These are phyloP conservation scores for Starmerella asiatica DNA, from an alignment of 805 yeast genomes.

Conservation along the genomic window DNA sequence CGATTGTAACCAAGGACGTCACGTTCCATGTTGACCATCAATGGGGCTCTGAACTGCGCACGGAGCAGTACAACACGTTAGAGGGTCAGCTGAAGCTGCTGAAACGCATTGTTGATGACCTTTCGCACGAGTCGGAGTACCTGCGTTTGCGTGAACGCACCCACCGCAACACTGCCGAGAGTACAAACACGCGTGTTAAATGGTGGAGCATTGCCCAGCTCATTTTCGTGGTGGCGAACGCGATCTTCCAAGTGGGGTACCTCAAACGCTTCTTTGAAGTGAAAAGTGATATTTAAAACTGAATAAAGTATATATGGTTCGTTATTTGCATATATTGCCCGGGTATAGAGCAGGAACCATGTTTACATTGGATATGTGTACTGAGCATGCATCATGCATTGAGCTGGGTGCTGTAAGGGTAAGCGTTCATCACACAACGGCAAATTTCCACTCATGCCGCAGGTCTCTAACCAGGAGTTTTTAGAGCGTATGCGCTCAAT, in stretches of 20 bases:
- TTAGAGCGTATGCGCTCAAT: constrained; percentile 21
- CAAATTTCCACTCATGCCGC: too few relatives aligned
- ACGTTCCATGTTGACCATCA: constrained; percentile 92
- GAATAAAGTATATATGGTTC: too few relatives aligned
- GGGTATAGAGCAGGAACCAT: too few relatives aligned
- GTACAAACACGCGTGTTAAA: constrained; percentile 90
- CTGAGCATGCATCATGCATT: neutral
- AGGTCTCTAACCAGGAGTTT: constrained; percentile 23
- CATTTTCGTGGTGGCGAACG: constrained; percentile 69
- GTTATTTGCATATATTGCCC: too few relatives aligned
- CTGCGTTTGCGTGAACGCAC: constrained; percentile 92
- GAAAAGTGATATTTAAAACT: constrained; percentile 64
- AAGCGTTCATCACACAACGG: too few relatives aligned
- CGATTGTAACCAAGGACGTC: constrained; percentile 69
- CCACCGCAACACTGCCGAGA: constrained; percentile 96
- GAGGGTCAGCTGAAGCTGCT: constrained; percentile 73
- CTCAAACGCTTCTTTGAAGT: constrained; percentile 93
- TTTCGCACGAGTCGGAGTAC: constrained; percentile 79
- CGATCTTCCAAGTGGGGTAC: constrained; percentile 86
- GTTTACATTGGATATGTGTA: too few relatives aligned
- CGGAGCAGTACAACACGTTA: constrained; percentile 65
- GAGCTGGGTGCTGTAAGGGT: neutral
- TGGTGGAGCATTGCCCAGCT: constrained; percentile 96
- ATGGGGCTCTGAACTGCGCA: constrained; percentile 53
- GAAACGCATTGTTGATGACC: constrained; percentile 64